Evolutionary conservation across 306 rosid species (phyloP), one percentile per base, ranked within the genome.

Genomic region (Vigna angularis): DNA sequence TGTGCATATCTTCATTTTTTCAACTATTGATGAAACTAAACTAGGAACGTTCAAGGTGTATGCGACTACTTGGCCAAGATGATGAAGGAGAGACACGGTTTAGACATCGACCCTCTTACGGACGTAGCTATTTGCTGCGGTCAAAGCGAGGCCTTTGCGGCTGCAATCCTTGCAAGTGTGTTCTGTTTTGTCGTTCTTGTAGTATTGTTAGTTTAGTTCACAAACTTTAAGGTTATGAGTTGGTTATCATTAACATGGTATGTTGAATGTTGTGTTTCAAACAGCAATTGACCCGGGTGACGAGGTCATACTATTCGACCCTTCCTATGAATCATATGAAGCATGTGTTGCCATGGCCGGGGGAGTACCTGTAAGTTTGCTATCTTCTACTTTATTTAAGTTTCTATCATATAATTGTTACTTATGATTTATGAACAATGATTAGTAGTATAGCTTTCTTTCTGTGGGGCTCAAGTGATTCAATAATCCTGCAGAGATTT

Each of bases 41-140:
- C 2, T 44, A 93, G 98, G 92, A 97, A 91, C 40, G 97, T 88
- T 70, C 93, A 88, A 86, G 97, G 90, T 50, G 63, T 91, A 53
- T 91, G 97, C 59, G 90, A 94, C 66, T 85, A 66, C 66, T 65
- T 94, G 80, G 89, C 90, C 20, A 74, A 78, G 73, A 81, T 53
- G 5, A 64, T 77, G 67, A 90, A 90, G 83, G 79, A 83, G 72
- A 91, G 42, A 81, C 97, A 93, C 20, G 96, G 96, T 51, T 92
- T 94, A 63, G 81, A 88, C 38, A 79, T 92, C 55, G 75, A 91
- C 72, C 96, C 98, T 74, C 87, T 84, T 9, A 87, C 93, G n/a
- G 96, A 92, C 56, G 44, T 90, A 55, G 94, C 86, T 53, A 91
- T 94, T 69, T 91, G 93, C 52, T 94, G 97, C 50, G 97, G 98